These are phyloP conservation scores for Alloascoidea africana DNA, from an alignment of 805 yeast species.

Conservation along the genomic window DNA sequence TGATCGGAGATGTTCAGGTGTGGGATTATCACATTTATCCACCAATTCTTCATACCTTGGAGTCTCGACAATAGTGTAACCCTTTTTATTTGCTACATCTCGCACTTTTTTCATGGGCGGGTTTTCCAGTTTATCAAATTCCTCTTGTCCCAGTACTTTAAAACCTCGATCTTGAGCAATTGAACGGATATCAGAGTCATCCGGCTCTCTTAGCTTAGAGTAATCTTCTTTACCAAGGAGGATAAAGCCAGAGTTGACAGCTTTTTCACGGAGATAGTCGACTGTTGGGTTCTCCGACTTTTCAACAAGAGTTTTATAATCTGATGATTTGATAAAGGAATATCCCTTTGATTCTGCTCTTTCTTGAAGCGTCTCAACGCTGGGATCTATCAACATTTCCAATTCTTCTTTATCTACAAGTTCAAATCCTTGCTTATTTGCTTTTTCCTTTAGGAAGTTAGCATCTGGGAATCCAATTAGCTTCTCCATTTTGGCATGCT, in stretches of 20 bases:
- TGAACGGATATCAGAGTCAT: no score
- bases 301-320: not conserved
- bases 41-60: no score
- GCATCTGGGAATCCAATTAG: not conserved
- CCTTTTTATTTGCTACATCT: no score
- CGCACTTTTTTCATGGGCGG: no score
- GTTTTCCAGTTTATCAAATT: no score
- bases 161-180: no score
- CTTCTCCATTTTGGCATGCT: not conserved
- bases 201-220: no score
- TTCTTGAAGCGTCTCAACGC: not conserved
- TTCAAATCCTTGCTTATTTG: not conserved
- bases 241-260: conserved; percentile 8
- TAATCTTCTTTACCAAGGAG: not conserved
- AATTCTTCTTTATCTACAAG: not conserved
- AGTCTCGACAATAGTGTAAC: no score
- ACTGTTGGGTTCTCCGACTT: conserved; percentile 10
- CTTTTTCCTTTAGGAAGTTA: not conserved
- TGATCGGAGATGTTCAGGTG: no score
- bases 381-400: not conserved
- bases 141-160: no score
- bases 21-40: no score
- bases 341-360: not conserved
- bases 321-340: not conserved
- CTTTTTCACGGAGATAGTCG: conserved; percentile 3